Conservation (phyloP, 2,329 filamentous ascomycete species). For the Cercospora zeina region DNA sequence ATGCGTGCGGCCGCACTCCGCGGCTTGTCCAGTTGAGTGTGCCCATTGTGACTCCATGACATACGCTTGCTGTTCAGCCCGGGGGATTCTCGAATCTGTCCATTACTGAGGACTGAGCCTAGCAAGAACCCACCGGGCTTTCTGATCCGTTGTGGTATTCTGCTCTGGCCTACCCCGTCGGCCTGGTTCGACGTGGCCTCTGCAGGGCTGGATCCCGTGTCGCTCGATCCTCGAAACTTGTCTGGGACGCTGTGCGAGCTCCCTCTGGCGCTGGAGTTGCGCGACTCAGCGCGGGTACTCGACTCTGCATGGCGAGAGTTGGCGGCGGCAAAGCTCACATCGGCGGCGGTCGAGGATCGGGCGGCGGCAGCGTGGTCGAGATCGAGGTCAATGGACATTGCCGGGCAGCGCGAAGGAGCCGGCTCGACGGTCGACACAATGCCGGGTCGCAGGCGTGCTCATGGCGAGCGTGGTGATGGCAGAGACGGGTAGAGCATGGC, state of each 20-base stretch:
- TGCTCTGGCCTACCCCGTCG: conserved; percentile 19
- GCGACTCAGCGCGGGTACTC: conserved; percentile 34
- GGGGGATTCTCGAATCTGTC: conserved; percentile 16
- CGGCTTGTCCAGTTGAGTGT: conserved; percentile 27
- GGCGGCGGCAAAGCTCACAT: conserved; percentile 32
- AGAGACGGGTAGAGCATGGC: background rate
- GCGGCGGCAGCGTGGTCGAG: conserved; percentile 20
- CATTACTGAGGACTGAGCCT: conserved; percentile 33
- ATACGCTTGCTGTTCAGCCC: conserved; percentile 27
- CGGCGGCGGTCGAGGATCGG: conserved; percentile 29
- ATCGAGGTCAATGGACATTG: conserved; percentile 26
- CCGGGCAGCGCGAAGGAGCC: conserved; percentile 14
- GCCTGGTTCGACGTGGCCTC: conserved; percentile 10
- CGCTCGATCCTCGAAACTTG: conserved; percentile 9
- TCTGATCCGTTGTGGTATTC: conserved; percentile 28
- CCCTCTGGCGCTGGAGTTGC: conserved; percentile 26
- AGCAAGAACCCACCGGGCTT: conserved; percentile 46
- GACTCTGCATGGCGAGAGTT: conserved; percentile 32
- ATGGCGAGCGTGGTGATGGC: conserved; percentile 5
- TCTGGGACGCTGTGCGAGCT: conserved; percentile 24
- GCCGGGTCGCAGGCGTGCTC: conserved; percentile 13
- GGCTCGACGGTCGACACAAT: background rate
- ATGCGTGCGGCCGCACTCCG: conserved; percentile 18
- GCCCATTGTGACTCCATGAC: conserved; percentile 23
- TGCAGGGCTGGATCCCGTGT: conserved; percentile 14